phyloP scores from a whole-genome alignment of 805 yeast genomes.

The Metschnikowia amazonensis region DNA sequence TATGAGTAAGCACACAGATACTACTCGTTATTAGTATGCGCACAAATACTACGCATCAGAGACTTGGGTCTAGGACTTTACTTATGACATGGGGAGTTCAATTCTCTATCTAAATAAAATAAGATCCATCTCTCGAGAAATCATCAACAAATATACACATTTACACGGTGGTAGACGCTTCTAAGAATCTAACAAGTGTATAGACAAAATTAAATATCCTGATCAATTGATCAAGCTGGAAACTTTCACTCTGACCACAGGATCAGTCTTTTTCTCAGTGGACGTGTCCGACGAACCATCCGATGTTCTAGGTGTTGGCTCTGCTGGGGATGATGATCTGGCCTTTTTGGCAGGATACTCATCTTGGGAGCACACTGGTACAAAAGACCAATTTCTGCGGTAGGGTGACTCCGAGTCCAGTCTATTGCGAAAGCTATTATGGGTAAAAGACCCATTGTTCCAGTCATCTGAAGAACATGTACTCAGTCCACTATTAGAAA shows the following conservation, averaged over 20 bases:
- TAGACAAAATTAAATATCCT: neutral
- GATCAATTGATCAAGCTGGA: conserved; percentile 16
- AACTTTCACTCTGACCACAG: conserved; percentile 11
- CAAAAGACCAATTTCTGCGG: neutral
- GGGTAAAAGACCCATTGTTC: conserved; percentile 1
- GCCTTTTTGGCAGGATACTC: neutral
- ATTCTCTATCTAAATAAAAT: too few species aligned
- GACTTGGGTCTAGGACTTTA: too few species aligned
- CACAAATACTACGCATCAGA: too few species aligned
- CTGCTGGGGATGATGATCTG: neutral
- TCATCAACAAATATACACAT: too few species aligned
- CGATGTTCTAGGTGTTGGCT: conserved; percentile 1
- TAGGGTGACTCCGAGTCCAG: neutral
- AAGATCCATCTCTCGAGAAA: too few species aligned
- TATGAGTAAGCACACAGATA: too few species aligned
- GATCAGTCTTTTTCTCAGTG: neutral
- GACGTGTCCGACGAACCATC: conserved; percentile 1
- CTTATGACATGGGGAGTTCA: too few species aligned
- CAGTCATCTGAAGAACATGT: neutral
- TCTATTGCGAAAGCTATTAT: neutral
- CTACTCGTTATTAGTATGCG: too few species aligned
- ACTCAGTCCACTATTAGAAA: conserved; percentile 1
- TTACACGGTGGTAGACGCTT: too few species aligned
- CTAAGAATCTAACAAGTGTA: too few species aligned
- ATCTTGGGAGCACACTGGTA: neutral